Percentiles rank a stretch among this genome's conserved stretches.
Evolutionary conservation across 2,329 filamentous ascomycete species (phyloP).

Genomic region (Talaromyces pinophilus): DNA sequence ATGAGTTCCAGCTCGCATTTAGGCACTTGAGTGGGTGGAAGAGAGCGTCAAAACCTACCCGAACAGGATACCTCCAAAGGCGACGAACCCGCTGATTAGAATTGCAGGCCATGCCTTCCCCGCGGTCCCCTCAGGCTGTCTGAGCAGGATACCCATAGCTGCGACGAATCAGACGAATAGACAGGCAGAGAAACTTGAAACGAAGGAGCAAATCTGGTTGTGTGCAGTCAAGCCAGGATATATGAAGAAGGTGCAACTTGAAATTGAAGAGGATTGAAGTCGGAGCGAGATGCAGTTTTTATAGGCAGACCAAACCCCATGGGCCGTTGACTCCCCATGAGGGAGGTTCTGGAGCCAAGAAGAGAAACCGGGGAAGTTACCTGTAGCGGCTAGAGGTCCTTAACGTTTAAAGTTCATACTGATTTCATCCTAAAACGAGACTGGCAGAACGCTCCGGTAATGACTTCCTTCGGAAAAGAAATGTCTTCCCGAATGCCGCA

Average conservation of each 20-base stretch:
- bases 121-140: constrained; percentile 9
- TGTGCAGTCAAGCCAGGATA: background rate
- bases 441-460: too few relatives aligned
- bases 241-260: background rate
- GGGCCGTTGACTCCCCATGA: background rate
- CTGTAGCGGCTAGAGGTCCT: background rate
- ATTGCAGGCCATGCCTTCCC: constrained; percentile 20
- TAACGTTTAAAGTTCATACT: background rate
- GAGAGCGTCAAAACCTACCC: constrained; percentile 1
- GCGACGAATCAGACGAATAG: background rate
- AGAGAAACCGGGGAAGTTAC: background rate
- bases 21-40: background rate
- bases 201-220: background rate
- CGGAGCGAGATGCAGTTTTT: background rate
- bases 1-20: background rate
- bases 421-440: background rate
- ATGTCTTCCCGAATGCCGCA: background rate
- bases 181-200: background rate
- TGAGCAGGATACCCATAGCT: constrained; percentile 11
- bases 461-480: background rate
- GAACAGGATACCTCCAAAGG: constrained; percentile 17
- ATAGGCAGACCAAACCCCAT: background rate
- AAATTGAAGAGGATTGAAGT: background rate
- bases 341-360: background rate
- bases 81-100: constrained; percentile 11